Percentiles rank a stretch among this genome's conserved stretches.
Evolutionary conservation across 2,329 filamentous ascomycete species (phyloP).

Genomic region (Diaporthe vexans): DNA sequence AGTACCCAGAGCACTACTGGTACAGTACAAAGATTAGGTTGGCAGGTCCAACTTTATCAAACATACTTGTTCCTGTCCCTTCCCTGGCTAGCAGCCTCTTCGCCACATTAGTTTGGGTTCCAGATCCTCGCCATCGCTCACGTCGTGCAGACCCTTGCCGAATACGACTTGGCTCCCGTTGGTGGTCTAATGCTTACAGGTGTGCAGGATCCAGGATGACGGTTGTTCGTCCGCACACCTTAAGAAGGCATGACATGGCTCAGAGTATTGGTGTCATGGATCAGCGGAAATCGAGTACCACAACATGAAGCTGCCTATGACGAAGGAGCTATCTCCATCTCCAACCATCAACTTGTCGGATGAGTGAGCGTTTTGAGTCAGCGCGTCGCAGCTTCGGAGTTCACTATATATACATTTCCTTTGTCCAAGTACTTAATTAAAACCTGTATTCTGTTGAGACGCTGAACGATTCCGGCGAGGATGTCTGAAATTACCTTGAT

Average conservation of each 20-base stretch:
- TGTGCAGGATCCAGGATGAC: neutral
- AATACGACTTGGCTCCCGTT: constrained; percentile 17
- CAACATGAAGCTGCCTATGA: too few species aligned
- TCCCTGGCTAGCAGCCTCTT: too few species aligned
- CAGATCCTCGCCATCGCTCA: neutral
- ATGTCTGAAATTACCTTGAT: neutral
- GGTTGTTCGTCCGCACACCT: neutral
- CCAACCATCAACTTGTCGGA: neutral
- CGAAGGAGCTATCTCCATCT: neutral
- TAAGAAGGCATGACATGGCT: neutral
- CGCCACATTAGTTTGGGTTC: neutral
- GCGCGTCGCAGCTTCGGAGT: neutral
- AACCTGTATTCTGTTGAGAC: neutral
- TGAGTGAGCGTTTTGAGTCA: neutral
- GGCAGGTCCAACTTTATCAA: neutral
- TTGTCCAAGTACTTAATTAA: neutral
- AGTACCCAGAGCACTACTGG: neutral
- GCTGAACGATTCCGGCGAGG: neutral
- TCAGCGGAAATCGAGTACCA: too few species aligned
- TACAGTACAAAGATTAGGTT: neutral
- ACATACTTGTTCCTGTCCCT: neutral
- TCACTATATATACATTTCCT: neutral
- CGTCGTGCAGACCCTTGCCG: neutral
- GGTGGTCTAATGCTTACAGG: neutral
- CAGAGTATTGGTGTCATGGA: neutral